These are phyloP conservation scores for Clathrospora elynae DNA, from an alignment of 2,329 filamentous ascomycete genomes.

Conservation along the genomic window DNA sequence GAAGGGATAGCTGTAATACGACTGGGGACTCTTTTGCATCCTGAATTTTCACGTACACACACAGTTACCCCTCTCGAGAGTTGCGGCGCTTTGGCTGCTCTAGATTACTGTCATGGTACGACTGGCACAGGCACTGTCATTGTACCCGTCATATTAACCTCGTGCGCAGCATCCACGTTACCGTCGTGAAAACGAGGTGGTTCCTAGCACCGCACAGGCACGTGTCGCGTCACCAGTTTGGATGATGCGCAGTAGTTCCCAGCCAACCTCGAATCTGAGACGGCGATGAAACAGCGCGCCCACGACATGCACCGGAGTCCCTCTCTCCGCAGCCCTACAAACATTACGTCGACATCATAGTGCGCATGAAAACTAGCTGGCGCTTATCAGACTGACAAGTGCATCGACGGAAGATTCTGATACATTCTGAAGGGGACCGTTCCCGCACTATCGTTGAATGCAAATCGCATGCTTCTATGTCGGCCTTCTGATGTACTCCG, in stretches of 20 bases:
- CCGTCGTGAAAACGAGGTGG: too few relatives aligned
- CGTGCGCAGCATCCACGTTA: not conserved
- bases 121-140: constrained; percentile 1
- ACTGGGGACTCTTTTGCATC: not conserved
- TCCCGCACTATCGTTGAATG: constrained; percentile 7
- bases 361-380: constrained; percentile 10
- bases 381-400: constrained; percentile 17
- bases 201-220: constrained; percentile 1
- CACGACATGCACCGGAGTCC: constrained; percentile 24
- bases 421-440: constrained; percentile 19
- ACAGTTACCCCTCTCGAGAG: too few relatives aligned
- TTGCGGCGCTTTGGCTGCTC: not conserved
- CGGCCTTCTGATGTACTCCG: too few relatives aligned
- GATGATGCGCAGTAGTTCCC: constrained; percentile 14
- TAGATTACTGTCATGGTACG: not conserved
- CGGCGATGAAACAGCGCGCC: constrained; percentile 39
- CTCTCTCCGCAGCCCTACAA: constrained; percentile 22
- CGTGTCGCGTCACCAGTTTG: constrained; percentile 1
- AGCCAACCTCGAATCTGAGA: constrained; percentile 27
- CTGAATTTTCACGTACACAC: not conserved
- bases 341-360: constrained; percentile 22
- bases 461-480: constrained; percentile 8
- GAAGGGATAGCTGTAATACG: not conserved
- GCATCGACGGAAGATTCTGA: constrained; percentile 20
- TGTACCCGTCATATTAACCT: not conserved